Base-by-base conservation (phyloP, 2,329 filamentous ascomycete genomes). In the Colletotrichum sp. region DNA sequence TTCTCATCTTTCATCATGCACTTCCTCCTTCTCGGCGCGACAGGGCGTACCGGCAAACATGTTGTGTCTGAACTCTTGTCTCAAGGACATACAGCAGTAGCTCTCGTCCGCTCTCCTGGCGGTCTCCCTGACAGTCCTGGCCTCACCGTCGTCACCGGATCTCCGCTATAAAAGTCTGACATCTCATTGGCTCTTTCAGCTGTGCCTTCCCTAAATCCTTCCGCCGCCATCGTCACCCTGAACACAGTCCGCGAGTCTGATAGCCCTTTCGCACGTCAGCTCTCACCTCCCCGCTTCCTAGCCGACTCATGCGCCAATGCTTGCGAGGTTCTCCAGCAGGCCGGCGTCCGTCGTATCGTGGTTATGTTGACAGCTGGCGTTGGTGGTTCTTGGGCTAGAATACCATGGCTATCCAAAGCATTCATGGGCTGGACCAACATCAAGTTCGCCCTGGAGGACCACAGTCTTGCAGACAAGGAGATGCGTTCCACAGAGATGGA, bases 21-120 rank as follows among this genome's bases (percentile, higher is more conserved):
- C 75, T 82, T 87, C 74, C 82, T 88, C 63, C 82, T 88, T 16
- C 81, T 88, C n/a, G 87, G 86, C 68, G 84, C 84, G 66, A 87
- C 82, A 77, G 86, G 87, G 39, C 85, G 86, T 16, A 87, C 85
- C 5, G 87, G 87, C 80, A 81, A 84, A 74, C 83, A 85, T 13
- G 85, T 88, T 34, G 81, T 88, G 22, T 80, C 81, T 22, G 82
- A 87, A 76, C 69, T 87, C 6, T 81, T 88, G 27, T 77, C 79
- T 19, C 83, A 84, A 71, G 82, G 82, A 16, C 85, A 88, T 71
- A 83, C 81, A 25, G 82, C 85, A 1, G 85, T 84, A 30, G 85
- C 84, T 3, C 81, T 88, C 36, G 83, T 86, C 9, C 85, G 86
- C 19, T 82, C 80, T 7, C 67, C 81, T n/a, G 49, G 61, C 8